Evolutionary conservation across 768 basidiomycete genomes (phyloP).

Genomic region (Boletales sp.): DNA sequence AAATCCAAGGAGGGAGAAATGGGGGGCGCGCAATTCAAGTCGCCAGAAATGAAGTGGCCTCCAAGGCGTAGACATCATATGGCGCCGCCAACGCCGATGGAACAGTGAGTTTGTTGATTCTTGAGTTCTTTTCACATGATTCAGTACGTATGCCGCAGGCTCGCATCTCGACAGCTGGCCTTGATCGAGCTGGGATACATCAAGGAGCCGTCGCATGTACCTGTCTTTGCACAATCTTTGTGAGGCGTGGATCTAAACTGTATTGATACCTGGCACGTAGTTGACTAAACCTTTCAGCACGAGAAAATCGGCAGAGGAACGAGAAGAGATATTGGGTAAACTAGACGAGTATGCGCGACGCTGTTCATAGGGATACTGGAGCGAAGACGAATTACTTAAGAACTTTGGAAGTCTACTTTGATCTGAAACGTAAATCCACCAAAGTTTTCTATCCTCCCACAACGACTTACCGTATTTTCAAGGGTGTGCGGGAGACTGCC

Average conservation of each 20-base stretch:
- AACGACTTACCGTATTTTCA: too few species aligned
- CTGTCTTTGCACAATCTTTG: slow-evolving; percentile 64
- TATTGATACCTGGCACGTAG: neutral
- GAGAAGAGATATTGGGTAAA: slow-evolving; percentile 37
- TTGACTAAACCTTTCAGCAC: slow-evolving; percentile 28
- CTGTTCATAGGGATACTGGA: neutral
- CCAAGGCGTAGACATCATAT: slow-evolving; percentile 59
- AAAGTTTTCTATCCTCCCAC: too few species aligned
- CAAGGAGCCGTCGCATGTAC: slow-evolving; percentile 45
- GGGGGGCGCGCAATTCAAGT: slow-evolving; percentile 14
- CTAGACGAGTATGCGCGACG: slow-evolving; percentile 35
- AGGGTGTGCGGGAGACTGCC: too few species aligned
- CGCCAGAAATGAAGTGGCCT: slow-evolving; percentile 55
- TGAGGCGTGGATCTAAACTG: slow-evolving; percentile 33
- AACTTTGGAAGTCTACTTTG: too few species aligned
- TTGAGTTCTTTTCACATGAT: neutral
- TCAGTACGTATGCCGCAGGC: slow-evolving; percentile 31
- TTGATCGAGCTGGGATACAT: slow-evolving; percentile 63
- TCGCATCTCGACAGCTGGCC: slow-evolving; percentile 53
- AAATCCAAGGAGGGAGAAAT: slow-evolving; percentile 17
- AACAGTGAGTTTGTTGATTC: slow-evolving; percentile 42
- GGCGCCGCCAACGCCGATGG: slow-evolving; percentile 40
- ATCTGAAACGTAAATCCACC: too few species aligned
- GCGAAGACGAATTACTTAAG: too few species aligned
- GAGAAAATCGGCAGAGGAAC: slow-evolving; percentile 40